Base-by-base conservation (phyloP, 352 stramenopile genomes). In the Plasmopara viticola region DNA sequence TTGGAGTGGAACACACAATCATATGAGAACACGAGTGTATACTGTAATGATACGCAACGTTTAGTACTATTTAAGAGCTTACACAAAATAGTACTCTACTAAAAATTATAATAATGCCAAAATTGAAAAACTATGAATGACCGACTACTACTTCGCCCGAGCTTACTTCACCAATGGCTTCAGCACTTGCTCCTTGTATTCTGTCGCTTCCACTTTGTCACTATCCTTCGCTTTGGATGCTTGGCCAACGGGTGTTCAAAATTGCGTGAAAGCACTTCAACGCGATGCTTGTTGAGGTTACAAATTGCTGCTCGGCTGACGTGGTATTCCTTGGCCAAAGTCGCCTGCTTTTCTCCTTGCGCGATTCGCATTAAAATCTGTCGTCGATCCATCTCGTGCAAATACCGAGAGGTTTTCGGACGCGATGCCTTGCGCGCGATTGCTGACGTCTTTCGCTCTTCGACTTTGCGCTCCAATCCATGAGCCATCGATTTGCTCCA, bases 251-350 rank as follows among this genome's bases (percentile, higher is more conserved):
- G 76, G 51, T 84, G 67, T 38, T 78, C 67, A 34, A 77, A 52
- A 20, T 63, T 65, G 5, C 76, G 71, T 7, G 67, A 70, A 0
- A 87, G 51, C 9, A 87, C 76, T 41, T 71, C 60, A 8, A 65
- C 65, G 10, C 76, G 71, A 35, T 84, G 72, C 44, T 87, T 87
- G 60, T 83, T 79, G 18, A 87, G 51, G 46, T 84, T 84, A 50
- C 76, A 87, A 52, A 87, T 87, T 12, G 76, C 73, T 0, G 76
- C 73, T 49, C 76, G 76, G 9, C 71, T 87, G 29, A 87, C 76
- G n/a, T 68, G 67, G 44, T 81, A 87, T 54, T 87, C 78, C 42
- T 84, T 85, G 2, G 78, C 74, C 14, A 86, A 64, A 15, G 65
- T 67, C 4, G 74, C 70, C 38, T 86, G 73, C 52, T 85, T 82